A percentile compares a stretch with the other conserved stretches of the same genome.
Conservation (phyloP, 106 monocot species). For the Apostasia ramifera region DNA sequence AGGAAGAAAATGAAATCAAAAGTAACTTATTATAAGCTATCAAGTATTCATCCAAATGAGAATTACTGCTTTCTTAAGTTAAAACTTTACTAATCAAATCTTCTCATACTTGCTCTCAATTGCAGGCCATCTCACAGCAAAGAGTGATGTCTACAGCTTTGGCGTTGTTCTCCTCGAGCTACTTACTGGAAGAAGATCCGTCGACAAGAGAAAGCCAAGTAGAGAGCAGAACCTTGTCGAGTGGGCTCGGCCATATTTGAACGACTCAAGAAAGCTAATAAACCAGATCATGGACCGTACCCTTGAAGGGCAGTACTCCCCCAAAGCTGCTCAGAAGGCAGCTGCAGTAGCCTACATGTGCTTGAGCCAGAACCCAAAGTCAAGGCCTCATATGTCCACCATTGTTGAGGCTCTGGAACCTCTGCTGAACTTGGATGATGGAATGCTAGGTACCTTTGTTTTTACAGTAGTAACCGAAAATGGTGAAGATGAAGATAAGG, state of each 20-base stretch:
- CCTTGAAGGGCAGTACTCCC: conserved; percentile 50
- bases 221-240: conserved; percentile 70
- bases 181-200: conserved; percentile 47
- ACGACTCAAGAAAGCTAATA: conserved; percentile 33
- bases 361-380: conserved; percentile 58
- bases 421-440: conserved; percentile 17
- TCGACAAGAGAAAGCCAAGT: conserved; percentile 60
- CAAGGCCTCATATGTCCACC: conserved; percentile 51
- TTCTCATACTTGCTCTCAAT: background rate
- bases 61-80: background rate
- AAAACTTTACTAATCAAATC: background rate
- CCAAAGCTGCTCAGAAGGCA: conserved; percentile 33
- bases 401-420: conserved; percentile 45
- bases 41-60: no score
- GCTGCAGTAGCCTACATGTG: conserved; percentile 56
- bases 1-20: no score
- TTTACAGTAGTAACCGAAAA: conserved; percentile 2
- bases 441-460: conserved; percentile 7
- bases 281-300: conserved; percentile 48
- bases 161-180: conserved; percentile 73
- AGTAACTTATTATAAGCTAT: no score
- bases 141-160: conserved; percentile 76
- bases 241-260: conserved; percentile 61
- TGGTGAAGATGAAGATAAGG: background rate
- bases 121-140: conserved; percentile 60